Conservation (phyloP, 306 rosid genomes). For the Malus asiatica region DNA sequence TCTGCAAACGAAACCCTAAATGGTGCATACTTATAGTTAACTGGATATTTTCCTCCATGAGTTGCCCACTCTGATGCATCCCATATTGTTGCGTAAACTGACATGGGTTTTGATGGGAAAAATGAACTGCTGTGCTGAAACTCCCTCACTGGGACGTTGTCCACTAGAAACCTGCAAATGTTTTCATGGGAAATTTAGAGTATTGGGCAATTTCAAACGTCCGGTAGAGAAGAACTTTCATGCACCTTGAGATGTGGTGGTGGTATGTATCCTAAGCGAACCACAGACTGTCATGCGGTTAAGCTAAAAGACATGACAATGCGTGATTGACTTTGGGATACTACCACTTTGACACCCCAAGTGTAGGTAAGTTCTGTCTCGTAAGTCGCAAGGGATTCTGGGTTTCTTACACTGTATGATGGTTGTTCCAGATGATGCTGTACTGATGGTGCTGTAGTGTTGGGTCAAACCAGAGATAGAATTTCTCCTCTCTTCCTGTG, state of each 20-base stretch:
- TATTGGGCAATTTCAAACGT: background rate
- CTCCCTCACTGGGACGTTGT: slow-evolving; percentile 83
- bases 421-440: slow-evolving; percentile 84
- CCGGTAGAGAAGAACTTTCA: no score
- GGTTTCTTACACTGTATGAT: slow-evolving; percentile 67
- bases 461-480: slow-evolving; percentile 95
- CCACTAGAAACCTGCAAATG: slow-evolving; percentile 70
- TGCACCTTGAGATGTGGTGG: no score
- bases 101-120: slow-evolving; percentile 85
- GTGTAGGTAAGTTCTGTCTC: no score
- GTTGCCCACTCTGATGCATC: slow-evolving; percentile 98
- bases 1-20: slow-evolving; percentile 59
- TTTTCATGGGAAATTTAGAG: background rate
- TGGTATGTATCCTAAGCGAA: no score
- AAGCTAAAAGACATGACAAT: no score
- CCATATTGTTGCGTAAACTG: slow-evolving; percentile 85
- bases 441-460: slow-evolving; percentile 61
- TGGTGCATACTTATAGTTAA: slow-evolving; percentile 78
- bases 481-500: slow-evolving; percentile 96
- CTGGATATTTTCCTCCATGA: slow-evolving; percentile 83
- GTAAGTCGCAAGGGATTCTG: background rate
- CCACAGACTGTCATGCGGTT: background rate
- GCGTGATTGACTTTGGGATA: no score
- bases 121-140: slow-evolving; percentile 36
- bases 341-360: no score